Evolutionary conservation across 768 basidiomycete genomes (phyloP).

Genomic region (Trametopsis cervina): DNA sequence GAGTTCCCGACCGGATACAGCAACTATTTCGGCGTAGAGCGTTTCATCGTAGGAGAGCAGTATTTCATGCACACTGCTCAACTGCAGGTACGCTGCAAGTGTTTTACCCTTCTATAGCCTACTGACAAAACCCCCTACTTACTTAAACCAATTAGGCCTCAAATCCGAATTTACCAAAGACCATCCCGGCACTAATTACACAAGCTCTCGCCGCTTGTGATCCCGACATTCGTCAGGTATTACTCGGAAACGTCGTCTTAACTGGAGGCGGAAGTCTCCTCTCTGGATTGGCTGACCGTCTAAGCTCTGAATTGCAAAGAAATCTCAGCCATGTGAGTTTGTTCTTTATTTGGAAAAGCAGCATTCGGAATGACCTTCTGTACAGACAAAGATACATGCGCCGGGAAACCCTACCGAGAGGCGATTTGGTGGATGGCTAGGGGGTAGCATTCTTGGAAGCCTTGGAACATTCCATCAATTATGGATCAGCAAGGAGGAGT

Average conservation of each 20-base stretch:
- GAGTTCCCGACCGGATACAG: constrained; percentile 97
- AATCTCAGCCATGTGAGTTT: constrained; percentile 71
- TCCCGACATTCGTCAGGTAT: constrained; percentile 82
- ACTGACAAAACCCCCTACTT: background rate
- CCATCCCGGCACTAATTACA: constrained; percentile 67
- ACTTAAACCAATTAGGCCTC: constrained; percentile 26
- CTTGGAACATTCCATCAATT: constrained; percentile 97
- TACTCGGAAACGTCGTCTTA: constrained; percentile 90
- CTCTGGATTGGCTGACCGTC: constrained; percentile 77
- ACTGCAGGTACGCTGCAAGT: constrained; percentile 19
- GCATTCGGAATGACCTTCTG: constrained; percentile 1
- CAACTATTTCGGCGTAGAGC: constrained; percentile 72
- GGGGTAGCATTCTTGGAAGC: constrained; percentile 90
- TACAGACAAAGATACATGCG: constrained; percentile 84
- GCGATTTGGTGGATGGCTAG: constrained; percentile 90
- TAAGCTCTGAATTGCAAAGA: constrained; percentile 67
- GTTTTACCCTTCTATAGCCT: background rate
- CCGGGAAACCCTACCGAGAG: constrained; percentile 89
- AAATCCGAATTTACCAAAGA: constrained; percentile 69
- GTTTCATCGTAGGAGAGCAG: constrained; percentile 81
- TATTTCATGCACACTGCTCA: constrained; percentile 67
- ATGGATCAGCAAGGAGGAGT: constrained; percentile 92
- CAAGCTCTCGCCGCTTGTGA: constrained; percentile 82
- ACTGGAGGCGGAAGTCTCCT: constrained; percentile 92
- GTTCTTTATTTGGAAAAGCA: background rate